phyloP scores from a whole-genome alignment of 2,329 filamentous ascomycete genomes.

The Trichoderma sp. region DNA sequence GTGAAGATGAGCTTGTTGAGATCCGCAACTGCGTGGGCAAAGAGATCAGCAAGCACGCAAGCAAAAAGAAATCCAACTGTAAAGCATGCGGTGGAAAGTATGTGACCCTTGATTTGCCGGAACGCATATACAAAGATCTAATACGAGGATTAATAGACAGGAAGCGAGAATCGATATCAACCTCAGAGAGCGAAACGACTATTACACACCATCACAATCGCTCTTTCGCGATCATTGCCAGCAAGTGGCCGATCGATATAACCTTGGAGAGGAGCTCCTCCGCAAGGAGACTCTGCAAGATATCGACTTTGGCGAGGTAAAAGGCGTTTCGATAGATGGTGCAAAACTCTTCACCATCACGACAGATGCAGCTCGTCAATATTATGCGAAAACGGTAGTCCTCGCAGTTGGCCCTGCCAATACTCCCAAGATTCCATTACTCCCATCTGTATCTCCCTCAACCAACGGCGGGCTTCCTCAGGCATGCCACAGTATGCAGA shows the following conservation, averaged over 20 bases:
- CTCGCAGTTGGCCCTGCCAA: slow-evolving; percentile 72
- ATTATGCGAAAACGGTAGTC: slow-evolving; percentile 64
- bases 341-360: slow-evolving; percentile 66
- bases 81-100: slow-evolving; percentile 46
- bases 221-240: slow-evolving; percentile 65
- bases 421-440: slow-evolving; percentile 50
- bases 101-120: slow-evolving; percentile 25
- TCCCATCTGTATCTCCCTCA: slow-evolving; percentile 38
- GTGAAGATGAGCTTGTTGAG: slow-evolving; percentile 67
- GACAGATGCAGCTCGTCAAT: slow-evolving; percentile 40
- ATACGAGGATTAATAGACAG: slow-evolving; percentile 39
- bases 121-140: neutral
- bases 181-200: slow-evolving; percentile 68
- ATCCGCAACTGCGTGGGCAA: slow-evolving; percentile 75
- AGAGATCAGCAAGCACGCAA: slow-evolving; percentile 74
- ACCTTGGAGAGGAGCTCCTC: slow-evolving; percentile 51
- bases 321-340: slow-evolving; percentile 46
- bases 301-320: slow-evolving; percentile 59
- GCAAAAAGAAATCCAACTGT: slow-evolving; percentile 54
- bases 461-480: slow-evolving; percentile 38
- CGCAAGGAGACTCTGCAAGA: slow-evolving; percentile 61
- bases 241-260: slow-evolving; percentile 58
- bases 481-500: slow-evolving; percentile 65
- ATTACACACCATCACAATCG: slow-evolving; percentile 63
- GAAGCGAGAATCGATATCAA: slow-evolving; percentile 58